A percentile compares a stretch with the other conserved stretches of the same genome.
Evolutionary conservation across 352 stramenopile genomes (phyloP).

Genomic region (Globisporangium megalacanthum): DNA sequence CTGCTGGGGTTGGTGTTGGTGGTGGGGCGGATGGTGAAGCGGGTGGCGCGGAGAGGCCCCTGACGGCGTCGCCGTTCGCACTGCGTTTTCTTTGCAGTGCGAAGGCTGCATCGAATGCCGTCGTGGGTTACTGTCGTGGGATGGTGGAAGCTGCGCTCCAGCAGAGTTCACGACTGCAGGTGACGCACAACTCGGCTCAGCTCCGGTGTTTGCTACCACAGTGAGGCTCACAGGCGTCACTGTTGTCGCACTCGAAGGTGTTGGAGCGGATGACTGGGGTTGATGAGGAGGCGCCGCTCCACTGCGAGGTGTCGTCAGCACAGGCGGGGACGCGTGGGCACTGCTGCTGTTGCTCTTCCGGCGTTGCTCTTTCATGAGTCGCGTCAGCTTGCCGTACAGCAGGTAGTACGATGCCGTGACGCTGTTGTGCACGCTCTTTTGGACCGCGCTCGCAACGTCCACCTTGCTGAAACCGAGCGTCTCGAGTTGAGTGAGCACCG

Average conservation of each 20-base stretch:
- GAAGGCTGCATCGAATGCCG: slow-evolving; percentile 1
- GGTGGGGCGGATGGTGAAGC: neutral
- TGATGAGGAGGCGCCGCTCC: neutral
- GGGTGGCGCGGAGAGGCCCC: slow-evolving; percentile 13
- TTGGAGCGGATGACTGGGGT: neutral
- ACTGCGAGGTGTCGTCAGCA: neutral
- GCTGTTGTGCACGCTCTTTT: slow-evolving; percentile 52
- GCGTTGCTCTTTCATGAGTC: slow-evolving; percentile 28
- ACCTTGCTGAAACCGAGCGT: slow-evolving; percentile 37
- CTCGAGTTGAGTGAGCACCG: slow-evolving; percentile 50
- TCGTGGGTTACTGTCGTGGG: neutral
- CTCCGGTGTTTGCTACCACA: too few relatives aligned
- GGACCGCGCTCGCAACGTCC: slow-evolving; percentile 36
- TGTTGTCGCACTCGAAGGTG: neutral
- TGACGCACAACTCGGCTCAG: too few relatives aligned
- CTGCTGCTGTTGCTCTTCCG: neutral
- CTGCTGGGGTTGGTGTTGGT: too few relatives aligned
- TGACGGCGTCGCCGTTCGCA: slow-evolving; percentile 4
- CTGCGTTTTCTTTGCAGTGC: neutral
- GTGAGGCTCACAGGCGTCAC: too few relatives aligned
- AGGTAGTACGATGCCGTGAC: slow-evolving; percentile 78
- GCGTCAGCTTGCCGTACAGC: slow-evolving; percentile 50
- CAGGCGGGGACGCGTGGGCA: neutral
- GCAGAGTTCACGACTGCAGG: neutral
- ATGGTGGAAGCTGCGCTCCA: neutral